Base-by-base conservation (phyloP, 805 yeast species). In the Trichomonascus vanleenenianus region DNA sequence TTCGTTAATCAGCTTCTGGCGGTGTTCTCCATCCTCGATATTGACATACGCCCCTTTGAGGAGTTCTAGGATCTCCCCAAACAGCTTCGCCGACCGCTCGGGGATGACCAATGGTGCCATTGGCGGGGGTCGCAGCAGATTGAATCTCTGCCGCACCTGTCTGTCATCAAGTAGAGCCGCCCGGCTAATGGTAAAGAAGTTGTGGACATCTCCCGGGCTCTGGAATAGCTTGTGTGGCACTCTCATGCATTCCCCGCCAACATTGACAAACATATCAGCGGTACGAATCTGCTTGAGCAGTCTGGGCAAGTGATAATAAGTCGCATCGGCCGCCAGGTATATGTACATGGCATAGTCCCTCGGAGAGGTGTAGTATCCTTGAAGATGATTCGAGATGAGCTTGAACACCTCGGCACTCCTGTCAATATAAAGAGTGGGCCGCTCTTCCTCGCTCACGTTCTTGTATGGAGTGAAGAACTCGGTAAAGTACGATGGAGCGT, bases 401-500 rank as follows among this genome's bases (percentile, higher is more conserved):
- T 77, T 75, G 60, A 88, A 88, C 0, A 85, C 75, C 1, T 62
- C 67, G 0, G 94, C 83, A 8, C 82, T 80, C 32, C 96, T 67
- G 61, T 88, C 96, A 45, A 88, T 77, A 55, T 77, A 78, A 8
- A 85, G 60, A 0, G 73, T 50, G 2, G 60, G 57, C 11, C 56
- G 41, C 47, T 72, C 73, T 2, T 55, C 55, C 19, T 57, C 67
- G 5, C 63, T 62, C 16, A 65, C 56, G 33, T 47, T 51, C 10
- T 51, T 46, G 40, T 52, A 40, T 3, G 56, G 54, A 9, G 42
- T 37, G 60, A 88, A 88, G 65, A 70, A 85, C 22, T 73, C 69
- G 2, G 96, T 86, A 67, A 88, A 89, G 60, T 84, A 87, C 3
- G 94, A 85, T 0, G 97, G 97, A 2, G 82, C 81, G 64, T 88